Evolutionary conservation across 192 early-diverging fungal genomes (phyloP), one percentile per base, ranked within the genome.

Genomic region (Umbelopsis vinacea): DNA sequence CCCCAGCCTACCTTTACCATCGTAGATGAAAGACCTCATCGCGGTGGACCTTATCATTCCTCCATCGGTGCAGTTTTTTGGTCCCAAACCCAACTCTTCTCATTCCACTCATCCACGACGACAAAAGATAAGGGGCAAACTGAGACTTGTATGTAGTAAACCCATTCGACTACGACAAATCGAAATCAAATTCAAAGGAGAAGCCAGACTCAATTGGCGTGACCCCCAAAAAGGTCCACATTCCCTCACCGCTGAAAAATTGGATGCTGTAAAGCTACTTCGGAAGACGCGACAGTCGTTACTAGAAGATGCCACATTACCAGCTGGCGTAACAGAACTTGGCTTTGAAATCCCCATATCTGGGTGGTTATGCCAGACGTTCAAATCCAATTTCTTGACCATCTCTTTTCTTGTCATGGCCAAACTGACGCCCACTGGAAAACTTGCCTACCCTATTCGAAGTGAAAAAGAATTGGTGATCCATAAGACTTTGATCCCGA

Each of bases 311-410:
- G 78, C 66, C 1, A 75, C 60, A 52, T 46, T 79, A 19, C 78
- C 70, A 29, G 21, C 70, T 8, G 78, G 73, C 12, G 67, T 75
- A 6, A 75, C 78, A 46, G 73, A 79, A 19, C 53, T 79, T 15
- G 75, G 74, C 11, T 79, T 79, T 60, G 78, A 75, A 66, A 40
- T 79, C 15, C 57, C 78, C 8, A 63, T 79, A 12, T 74, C 78
- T 12, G 70, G 73, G 33, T 75, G 71, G 63, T 15, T 79, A 15
- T 74, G 68, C 38, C 78, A 69, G 11, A 72, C 60, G 2, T 72
- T 63, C 43, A 40, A 68, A 38, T 68, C 78, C 14, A 63, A 75
- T 17, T 79, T 48, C 45, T 22, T 74, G 33, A 43, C 52, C 6
- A 71, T 79, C 5, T 11, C 47, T 26, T 79, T 75, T 68, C 21